Percentiles rank a stretch among this genome's conserved stretches.
Conservation (phyloP, 768 basidiomycete species). For the Psilocybe cubensis region DNA sequence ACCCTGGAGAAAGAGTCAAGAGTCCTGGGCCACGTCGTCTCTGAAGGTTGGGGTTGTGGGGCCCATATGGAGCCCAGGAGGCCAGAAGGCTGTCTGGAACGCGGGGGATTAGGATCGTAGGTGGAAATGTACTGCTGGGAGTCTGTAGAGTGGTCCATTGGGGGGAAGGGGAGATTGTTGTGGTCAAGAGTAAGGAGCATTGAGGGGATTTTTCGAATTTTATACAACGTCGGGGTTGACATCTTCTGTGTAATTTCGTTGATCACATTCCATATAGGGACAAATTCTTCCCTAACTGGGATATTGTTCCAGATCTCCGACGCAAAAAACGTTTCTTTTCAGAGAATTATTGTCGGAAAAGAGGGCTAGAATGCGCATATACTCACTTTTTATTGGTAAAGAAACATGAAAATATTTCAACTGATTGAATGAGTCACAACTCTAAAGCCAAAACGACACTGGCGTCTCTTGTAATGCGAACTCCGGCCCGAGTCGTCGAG, state of each 20-base stretch:
- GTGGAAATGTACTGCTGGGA: conserved; percentile 37
- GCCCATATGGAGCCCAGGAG: conserved; percentile 77
- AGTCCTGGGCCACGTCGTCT: conserved; percentile 68
- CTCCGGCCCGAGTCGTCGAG: neutral
- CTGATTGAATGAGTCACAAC: conserved; percentile 16
- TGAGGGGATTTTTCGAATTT: conserved; percentile 29
- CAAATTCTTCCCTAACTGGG: conserved; percentile 36
- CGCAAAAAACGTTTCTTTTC: conserved; percentile 26
- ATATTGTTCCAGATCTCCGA: conserved; percentile 17
- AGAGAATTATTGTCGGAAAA: conserved; percentile 25
- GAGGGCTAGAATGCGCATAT: conserved; percentile 18
- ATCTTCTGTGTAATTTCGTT: conserved; percentile 33
- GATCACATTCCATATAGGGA: conserved; percentile 38
- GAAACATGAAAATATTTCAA: neutral
- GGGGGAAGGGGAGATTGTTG: conserved; percentile 34
- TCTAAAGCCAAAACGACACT: conserved; percentile 15
- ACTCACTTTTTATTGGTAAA: conserved; percentile 13
- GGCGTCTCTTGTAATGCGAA: conserved; percentile 10
- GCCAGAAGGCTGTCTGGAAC: conserved; percentile 42
- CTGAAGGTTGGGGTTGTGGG: conserved; percentile 73
- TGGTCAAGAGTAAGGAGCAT: conserved; percentile 47
- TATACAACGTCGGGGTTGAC: conserved; percentile 36
- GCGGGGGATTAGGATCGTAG: conserved; percentile 45
- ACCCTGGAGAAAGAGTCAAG: conserved; percentile 64
- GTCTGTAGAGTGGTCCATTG: conserved; percentile 37